phyloP scores from a whole-genome alignment of 768 basidiomycete species.

The Mycena amicta region DNA sequence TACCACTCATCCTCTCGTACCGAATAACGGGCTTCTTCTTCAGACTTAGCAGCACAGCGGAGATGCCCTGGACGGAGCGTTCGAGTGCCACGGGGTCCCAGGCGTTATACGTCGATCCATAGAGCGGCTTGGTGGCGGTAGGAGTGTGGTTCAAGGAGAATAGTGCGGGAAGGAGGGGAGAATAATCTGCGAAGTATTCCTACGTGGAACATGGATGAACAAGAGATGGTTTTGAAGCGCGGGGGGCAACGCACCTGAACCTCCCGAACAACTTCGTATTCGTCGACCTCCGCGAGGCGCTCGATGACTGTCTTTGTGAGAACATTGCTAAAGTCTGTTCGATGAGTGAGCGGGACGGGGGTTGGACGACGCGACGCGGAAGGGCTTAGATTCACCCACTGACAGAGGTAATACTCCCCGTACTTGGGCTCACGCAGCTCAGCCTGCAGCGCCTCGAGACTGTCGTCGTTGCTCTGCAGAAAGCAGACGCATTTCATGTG shows the following conservation, averaged over 20 bases:
- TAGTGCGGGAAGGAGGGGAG: conserved; percentile 80
- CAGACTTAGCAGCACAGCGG: conserved; percentile 86
- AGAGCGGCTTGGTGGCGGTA: conserved; percentile 61
- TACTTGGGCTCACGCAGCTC: conserved; percentile 92
- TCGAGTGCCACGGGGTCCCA: conserved; percentile 80
- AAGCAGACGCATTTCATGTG: conserved; percentile 99
- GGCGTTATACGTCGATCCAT: conserved; percentile 68
- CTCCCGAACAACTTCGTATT: conserved; percentile 95
- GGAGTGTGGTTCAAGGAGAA: conserved; percentile 87
- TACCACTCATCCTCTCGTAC: conserved; percentile 89
- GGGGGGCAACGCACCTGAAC: conserved; percentile 70
- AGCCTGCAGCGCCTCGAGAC: conserved; percentile 77
- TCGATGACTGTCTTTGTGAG: conserved; percentile 90
- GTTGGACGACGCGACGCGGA: conserved; percentile 20
- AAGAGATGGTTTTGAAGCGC: background rate
- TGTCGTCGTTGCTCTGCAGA: conserved; percentile 79
- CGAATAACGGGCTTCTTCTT: conserved; percentile 96
- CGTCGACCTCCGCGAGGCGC: conserved; percentile 89
- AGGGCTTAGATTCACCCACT: conserved; percentile 71
- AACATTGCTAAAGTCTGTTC: conserved; percentile 91
- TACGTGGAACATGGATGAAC: conserved; percentile 34
- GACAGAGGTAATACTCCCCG: conserved; percentile 98
- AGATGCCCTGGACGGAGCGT: conserved; percentile 77
- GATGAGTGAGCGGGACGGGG: conserved; percentile 25
- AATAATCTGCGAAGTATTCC: conserved; percentile 99